Evolutionary conservation across 352 stramenopile species (phyloP), one percentile per base, ranked within the genome.

Genomic region (Globisporangium nunn): DNA sequence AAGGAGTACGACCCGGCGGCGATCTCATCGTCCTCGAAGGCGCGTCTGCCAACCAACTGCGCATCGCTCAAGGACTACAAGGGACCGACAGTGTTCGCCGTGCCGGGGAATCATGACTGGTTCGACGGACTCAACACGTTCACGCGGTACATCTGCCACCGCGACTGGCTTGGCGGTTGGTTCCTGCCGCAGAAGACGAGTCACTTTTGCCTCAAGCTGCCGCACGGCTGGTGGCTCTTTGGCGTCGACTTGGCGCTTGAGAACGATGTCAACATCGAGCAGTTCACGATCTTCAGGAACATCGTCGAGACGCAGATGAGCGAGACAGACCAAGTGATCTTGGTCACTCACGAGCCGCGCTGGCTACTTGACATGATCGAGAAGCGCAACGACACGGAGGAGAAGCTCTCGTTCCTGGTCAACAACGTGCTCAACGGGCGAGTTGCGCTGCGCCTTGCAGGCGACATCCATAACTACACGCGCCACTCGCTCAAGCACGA

Each of bases 401-500:
- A 87, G 15, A 91, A 92, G 56, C 72, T 95, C 2, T 76, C 81
- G 29, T 86, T 87, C 48, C 61, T 95, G 15, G 78, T 93, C n/a
- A 69, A 86, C 43, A 78, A 80, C 6, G 66, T 90, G 28, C 67
- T 95, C 0, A 72, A 85, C n/a, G 83, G 80, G 4, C 75, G 82
- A 31, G 81, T 93, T 18, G 75, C 83, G 10, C 41, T 95, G 8
- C 75, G 85, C 7, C 72, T 98, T 40, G 90, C 92, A 12, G 92
- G 92, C 3, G 92, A 98, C 69, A 83, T 98, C 33, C 92, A 98
- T 72, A 96, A 97, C 68, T 98, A 98, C 69, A 96, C 85, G 50
- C 74, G 92, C 0, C 86, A 98, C 65, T 91, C 92, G 15, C 46
- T 64, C 6, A 52, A 56, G 50, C 37, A 53, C 12, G 8, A n/a